Conservation (phyloP, 495 filamentous ascomycete species). For the Corynascus novoguineensis region DNA sequence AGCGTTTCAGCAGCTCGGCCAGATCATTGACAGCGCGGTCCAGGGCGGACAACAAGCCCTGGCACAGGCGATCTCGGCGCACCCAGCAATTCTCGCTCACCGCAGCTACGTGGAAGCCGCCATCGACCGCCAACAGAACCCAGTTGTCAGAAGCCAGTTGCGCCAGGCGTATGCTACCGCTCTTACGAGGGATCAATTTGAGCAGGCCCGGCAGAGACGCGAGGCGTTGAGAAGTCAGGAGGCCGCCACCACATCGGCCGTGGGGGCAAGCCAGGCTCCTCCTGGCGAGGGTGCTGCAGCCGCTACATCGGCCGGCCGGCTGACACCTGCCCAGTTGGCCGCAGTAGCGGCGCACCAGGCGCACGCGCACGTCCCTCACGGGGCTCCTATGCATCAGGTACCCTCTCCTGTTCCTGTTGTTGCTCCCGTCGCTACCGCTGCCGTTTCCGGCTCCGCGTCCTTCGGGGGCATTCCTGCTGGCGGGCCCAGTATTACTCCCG, state of each 20-base stretch:
- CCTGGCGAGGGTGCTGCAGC: background rate
- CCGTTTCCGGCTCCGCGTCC: background rate
- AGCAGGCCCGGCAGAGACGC: slow-evolving; percentile 30
- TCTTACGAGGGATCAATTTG: slow-evolving; percentile 40
- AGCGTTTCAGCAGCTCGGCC: slow-evolving; percentile 24
- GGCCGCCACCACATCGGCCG: background rate
- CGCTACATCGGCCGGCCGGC: background rate
- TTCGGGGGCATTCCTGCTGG: background rate
- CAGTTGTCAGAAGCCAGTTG: slow-evolving; percentile 37
- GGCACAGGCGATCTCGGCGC: slow-evolving; percentile 36
- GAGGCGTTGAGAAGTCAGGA: slow-evolving; percentile 26
- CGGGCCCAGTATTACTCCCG: background rate
- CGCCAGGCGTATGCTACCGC: slow-evolving; percentile 38
- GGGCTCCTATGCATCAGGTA: slow-evolving; percentile 26
- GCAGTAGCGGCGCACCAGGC: slow-evolving; percentile 22
- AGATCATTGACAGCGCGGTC: slow-evolving; percentile 41
- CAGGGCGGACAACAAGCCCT: slow-evolving; percentile 40
- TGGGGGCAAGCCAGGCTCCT: background rate
- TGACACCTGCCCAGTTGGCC: slow-evolving; percentile 13
- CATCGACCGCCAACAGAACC: slow-evolving; percentile 40
- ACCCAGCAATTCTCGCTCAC: slow-evolving; percentile 41
- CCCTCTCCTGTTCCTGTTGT: slow-evolving; percentile 14
- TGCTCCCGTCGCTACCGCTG: slow-evolving; percentile 7
- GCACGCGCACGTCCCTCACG: slow-evolving; percentile 19
- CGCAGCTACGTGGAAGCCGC: slow-evolving; percentile 36